Conservation (phyloP, 805 yeast species). For the Candida germanica region DNA sequence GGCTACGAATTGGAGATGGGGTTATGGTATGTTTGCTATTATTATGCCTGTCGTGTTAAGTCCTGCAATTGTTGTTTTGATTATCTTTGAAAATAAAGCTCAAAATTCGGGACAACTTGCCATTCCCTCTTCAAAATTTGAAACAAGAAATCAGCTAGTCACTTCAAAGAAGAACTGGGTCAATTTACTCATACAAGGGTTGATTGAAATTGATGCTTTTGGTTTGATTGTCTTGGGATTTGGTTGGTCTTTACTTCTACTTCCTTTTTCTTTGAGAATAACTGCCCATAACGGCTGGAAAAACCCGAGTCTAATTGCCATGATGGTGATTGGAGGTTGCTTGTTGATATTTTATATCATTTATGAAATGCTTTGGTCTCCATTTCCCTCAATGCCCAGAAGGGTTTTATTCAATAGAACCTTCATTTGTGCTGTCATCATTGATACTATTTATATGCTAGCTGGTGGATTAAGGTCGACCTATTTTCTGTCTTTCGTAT, state of each 20-base stretch:
- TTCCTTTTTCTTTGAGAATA: slow-evolving; percentile 35
- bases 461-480: slow-evolving; percentile 25
- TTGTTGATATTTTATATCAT: slow-evolving; percentile 29
- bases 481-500: slow-evolving; percentile 33
- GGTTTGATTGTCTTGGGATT: slow-evolving; percentile 38
- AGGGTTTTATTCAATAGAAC: slow-evolving; percentile 33
- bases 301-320: slow-evolving; percentile 41
- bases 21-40: slow-evolving; percentile 48
- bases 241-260: slow-evolving; percentile 35
- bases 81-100: slow-evolving; percentile 30
- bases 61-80: slow-evolving; percentile 32
- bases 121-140: background rate
- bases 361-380: slow-evolving; percentile 34
- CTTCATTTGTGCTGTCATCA: slow-evolving; percentile 28
- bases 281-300: slow-evolving; percentile 31
- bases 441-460: slow-evolving; percentile 29
- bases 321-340: slow-evolving; percentile 39
- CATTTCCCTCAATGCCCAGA: slow-evolving; percentile 36
- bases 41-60: slow-evolving; percentile 40
- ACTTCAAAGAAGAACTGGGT: slow-evolving; percentile 1
- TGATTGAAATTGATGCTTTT: slow-evolving; percentile 36
- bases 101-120: slow-evolving; percentile 12
- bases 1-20: slow-evolving; percentile 48
- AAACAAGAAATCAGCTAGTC: background rate
- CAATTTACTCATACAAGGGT: slow-evolving; percentile 7